Percentiles rank a stretch among this genome's conserved stretches.
Evolutionary conservation across 1,284 basidiomycete species (phyloP).

Genomic region (Inonotus hispidus): DNA sequence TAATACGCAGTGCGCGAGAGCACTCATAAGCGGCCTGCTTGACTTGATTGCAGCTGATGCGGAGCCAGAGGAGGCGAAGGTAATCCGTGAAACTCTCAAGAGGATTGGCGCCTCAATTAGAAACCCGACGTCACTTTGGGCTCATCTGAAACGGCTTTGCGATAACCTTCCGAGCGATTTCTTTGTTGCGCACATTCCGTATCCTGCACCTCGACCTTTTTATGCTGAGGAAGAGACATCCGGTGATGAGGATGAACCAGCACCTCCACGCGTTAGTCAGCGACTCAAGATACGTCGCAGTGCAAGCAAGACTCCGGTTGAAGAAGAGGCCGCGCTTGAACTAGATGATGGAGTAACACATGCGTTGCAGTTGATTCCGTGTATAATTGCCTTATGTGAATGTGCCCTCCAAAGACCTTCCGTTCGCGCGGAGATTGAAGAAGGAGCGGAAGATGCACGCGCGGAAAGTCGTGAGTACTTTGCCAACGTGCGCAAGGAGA

Average conservation of each 20-base stretch:
- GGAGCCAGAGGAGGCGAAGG: constrained; percentile 31
- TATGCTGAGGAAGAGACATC: constrained; percentile 21
- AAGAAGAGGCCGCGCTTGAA: constrained; percentile 26
- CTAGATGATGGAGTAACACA: constrained; percentile 31
- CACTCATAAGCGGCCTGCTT: constrained; percentile 54
- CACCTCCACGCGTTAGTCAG: constrained; percentile 38
- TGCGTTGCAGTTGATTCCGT: constrained; percentile 60
- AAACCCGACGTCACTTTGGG: constrained; percentile 59
- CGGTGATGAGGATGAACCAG: constrained; percentile 28
- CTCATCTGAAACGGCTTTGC: constrained; percentile 44
- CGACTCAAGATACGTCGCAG: constrained; percentile 27
- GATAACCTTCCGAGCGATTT: constrained; percentile 21
- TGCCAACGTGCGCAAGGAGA: constrained; percentile 42
- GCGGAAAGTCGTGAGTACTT: constrained; percentile 44
- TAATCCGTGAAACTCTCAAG: constrained; percentile 42
- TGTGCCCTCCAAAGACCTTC: constrained; percentile 38
- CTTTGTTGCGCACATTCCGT: constrained; percentile 21
- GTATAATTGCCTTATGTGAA: constrained; percentile 54
- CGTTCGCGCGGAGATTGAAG: constrained; percentile 55
- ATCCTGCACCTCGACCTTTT: constrained; percentile 23
- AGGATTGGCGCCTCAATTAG: constrained; percentile 46
- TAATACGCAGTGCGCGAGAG: constrained; percentile 55
- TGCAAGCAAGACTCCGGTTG: constrained; percentile 37
- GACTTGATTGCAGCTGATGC: constrained; percentile 44
- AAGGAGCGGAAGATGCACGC: constrained; percentile 46